phyloP scores from a whole-genome alignment of 2,329 filamentous ascomycete species.

The Fusarium cyanostomum region DNA sequence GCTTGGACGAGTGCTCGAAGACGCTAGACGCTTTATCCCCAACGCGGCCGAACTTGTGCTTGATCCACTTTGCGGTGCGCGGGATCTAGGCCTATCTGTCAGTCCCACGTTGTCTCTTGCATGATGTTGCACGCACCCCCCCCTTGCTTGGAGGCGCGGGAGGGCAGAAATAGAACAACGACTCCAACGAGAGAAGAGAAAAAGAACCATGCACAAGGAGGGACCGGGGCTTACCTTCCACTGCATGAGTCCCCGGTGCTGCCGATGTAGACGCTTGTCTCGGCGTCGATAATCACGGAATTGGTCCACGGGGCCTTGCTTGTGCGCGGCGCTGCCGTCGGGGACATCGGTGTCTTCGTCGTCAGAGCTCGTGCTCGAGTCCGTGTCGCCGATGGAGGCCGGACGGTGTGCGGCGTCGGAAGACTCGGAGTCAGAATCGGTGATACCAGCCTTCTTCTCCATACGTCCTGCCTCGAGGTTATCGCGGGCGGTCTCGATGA shows the following conservation, averaged over 20 bases:
- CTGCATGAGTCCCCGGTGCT: slow-evolving; percentile 78
- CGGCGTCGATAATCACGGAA: slow-evolving; percentile 69
- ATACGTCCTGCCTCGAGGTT: slow-evolving; percentile 45
- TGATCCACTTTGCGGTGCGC: slow-evolving; percentile 60
- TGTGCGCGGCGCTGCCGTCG: slow-evolving; percentile 50
- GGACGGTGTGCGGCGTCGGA: slow-evolving; percentile 5
- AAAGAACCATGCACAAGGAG: slow-evolving; percentile 17
- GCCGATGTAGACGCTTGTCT: slow-evolving; percentile 68
- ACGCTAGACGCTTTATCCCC: slow-evolving; percentile 66
- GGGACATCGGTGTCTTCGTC: slow-evolving; percentile 44
- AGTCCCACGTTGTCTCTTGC: slow-evolving; percentile 20
- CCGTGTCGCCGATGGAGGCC: slow-evolving; percentile 34
- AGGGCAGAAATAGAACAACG: slow-evolving; percentile 1
- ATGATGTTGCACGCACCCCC: slow-evolving; percentile 3
- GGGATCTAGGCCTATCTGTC: slow-evolving; percentile 44
- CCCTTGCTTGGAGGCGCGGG: neutral
- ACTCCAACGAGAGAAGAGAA: neutral
- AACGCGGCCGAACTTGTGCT: slow-evolving; percentile 64
- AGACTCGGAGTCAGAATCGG: slow-evolving; percentile 42
- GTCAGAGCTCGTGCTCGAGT: slow-evolving; percentile 45
- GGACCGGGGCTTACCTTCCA: slow-evolving; percentile 59
- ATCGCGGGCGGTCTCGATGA: slow-evolving; percentile 56
- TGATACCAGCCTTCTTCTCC: slow-evolving; percentile 50
- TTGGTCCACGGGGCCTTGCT: slow-evolving; percentile 59
- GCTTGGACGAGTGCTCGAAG: slow-evolving; percentile 68